Evolutionary conservation across 192 early-diverging fungal genomes (phyloP).

Genomic region (Anaeromyces robustus): DNA sequence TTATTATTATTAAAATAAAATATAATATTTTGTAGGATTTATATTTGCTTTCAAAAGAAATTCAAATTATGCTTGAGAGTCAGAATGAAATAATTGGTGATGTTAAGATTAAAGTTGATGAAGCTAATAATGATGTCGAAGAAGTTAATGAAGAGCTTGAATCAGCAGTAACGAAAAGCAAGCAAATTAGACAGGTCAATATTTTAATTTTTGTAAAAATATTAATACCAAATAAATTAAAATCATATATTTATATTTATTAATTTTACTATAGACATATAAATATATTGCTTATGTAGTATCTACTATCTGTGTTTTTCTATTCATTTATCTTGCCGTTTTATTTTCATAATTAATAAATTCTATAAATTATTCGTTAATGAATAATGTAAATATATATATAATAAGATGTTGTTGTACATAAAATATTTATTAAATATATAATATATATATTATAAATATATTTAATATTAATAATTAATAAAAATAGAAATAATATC

Average conservation of each 20-base stretch:
- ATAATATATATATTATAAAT: too few species aligned
- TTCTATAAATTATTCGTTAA: too few species aligned
- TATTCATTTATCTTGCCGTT: conserved; percentile 6
- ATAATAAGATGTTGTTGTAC: too few species aligned
- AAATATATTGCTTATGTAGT: too few species aligned
- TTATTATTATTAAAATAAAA: too few species aligned
- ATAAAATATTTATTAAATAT: too few species aligned
- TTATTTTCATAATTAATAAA: neutral
- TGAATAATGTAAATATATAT: too few species aligned
- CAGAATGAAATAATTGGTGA: neutral
- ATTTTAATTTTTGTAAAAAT: neutral
- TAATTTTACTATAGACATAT: conserved; percentile 17
- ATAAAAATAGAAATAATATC: too few species aligned
- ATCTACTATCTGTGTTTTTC: conserved; percentile 1
- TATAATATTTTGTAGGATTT: neutral
- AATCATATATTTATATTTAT: conserved; percentile 30
- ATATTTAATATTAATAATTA: too few species aligned
- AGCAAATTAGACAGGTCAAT: neutral
- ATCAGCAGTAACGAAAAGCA: neutral
- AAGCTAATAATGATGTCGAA: neutral
- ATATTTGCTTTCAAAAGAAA: neutral
- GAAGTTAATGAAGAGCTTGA: neutral
- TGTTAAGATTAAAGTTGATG: neutral
- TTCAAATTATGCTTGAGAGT: neutral
- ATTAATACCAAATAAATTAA: too few species aligned